These are phyloP conservation scores for Leucocoprinus leucothites DNA, from an alignment of 768 basidiomycete genomes.

Conservation along the genomic window DNA sequence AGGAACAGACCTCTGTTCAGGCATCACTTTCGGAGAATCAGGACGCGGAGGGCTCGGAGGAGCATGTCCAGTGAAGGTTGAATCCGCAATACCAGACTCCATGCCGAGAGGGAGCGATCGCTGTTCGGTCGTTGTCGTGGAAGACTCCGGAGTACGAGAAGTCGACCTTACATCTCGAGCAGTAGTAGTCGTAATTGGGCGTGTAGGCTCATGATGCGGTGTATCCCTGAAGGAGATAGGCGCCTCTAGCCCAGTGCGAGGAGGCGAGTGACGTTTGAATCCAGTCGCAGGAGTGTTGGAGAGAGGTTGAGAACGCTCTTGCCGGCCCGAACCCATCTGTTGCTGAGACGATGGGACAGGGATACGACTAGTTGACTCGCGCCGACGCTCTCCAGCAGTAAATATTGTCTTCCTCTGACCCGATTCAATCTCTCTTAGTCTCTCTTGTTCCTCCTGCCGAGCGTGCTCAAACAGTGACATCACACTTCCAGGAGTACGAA, in stretches of 20 bases:
- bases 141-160: not conserved
- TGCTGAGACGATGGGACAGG: too few species aligned
- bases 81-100: not conserved
- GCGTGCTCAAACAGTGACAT: not conserved
- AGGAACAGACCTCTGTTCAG: not conserved
- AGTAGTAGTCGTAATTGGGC: not conserved
- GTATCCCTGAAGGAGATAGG: not conserved
- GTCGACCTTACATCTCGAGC: not conserved
- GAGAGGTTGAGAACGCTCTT: too few species aligned
- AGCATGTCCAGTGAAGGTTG: not conserved
- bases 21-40: not conserved
- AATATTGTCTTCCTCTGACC: not conserved
- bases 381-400: not conserved
- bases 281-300: too few species aligned
- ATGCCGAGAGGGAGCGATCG: not conserved
- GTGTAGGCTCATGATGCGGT: not conserved
- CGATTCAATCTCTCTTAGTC: not conserved
- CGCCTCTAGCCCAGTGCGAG: not conserved
- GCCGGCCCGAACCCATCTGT: too few species aligned
- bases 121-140: not conserved
- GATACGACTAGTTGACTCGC: not conserved
- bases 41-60: not conserved
- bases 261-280: not conserved
- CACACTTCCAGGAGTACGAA: too few species aligned
- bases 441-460: constrained; percentile 5